Evolutionary conservation across 305 asterid genomes (phyloP).

Genomic region (Solanum hybrid): DNA sequence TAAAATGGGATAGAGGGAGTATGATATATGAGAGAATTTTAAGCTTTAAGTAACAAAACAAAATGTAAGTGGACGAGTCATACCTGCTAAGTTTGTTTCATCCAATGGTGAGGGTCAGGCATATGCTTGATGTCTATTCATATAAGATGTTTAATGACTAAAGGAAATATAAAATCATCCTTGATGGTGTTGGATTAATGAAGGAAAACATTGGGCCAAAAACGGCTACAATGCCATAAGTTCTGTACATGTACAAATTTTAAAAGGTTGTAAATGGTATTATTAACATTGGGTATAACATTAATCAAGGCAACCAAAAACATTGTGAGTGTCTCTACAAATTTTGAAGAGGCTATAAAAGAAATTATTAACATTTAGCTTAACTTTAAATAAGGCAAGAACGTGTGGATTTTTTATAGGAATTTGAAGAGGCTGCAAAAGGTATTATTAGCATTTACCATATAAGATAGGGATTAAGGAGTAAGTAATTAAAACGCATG

Average conservation of each 20-base stretch:
- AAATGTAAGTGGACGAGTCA: neutral
- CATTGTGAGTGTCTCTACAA: neutral
- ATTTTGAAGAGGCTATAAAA: neutral
- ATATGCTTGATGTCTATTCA: neutral
- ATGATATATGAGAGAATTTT: neutral
- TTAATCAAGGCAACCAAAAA: neutral
- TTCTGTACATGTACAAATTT: neutral
- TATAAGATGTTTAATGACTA: neutral
- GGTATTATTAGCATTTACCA: neutral
- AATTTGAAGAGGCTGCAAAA: neutral
- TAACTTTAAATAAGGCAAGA: neutral
- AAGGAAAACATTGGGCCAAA: neutral
- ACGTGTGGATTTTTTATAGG: neutral
- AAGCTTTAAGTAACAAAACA: neutral
- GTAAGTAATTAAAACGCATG: neutral
- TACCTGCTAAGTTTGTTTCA: neutral
- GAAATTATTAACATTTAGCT: neutral
- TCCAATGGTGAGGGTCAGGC: neutral
- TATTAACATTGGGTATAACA: neutral
- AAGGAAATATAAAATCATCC: neutral
- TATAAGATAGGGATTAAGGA: neutral
- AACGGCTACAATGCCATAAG: neutral
- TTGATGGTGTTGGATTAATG: neutral
- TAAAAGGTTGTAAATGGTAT: neutral
- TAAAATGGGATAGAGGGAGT: neutral